Percentiles rank a stretch among this genome's conserved stretches.
Evolutionary conservation across 164 flowering plant genomes (phyloP).

Genomic region (Amborella trichopoda): DNA sequence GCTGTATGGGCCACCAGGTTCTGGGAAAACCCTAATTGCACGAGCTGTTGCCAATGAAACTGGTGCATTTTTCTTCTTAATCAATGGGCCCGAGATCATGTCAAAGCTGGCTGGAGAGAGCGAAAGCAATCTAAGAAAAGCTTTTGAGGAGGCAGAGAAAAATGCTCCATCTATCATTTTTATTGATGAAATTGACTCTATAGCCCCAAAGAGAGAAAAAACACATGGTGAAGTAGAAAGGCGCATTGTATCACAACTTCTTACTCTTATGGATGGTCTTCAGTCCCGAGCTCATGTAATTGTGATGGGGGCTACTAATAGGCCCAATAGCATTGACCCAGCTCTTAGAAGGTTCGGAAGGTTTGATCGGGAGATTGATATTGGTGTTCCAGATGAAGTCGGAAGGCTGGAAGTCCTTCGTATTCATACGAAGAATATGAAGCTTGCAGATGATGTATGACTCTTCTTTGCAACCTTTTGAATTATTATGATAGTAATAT

Average conservation of each 20-base stretch:
- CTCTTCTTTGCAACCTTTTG: too few species aligned
- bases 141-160: constrained; percentile 71
- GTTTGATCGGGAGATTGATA: constrained; percentile 61
- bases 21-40: constrained; percentile 85
- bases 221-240: constrained; percentile 74
- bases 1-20: constrained; percentile 90
- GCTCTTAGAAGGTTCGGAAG: constrained; percentile 65
- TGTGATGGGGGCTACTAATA: constrained; percentile 62
- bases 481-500: too few species aligned
- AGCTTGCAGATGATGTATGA: constrained; percentile 53
- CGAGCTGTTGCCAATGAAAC: constrained; percentile 92
- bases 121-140: constrained; percentile 82
- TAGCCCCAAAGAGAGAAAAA: constrained; percentile 69
- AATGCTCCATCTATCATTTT: constrained; percentile 63
- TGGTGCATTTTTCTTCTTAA: constrained; percentile 85
- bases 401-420: constrained; percentile 58
- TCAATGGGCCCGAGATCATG: constrained; percentile 90
- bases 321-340: constrained; percentile 63
- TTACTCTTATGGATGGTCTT: constrained; percentile 65
- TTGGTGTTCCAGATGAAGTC: constrained; percentile 63
- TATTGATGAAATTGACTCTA: constrained; percentile 57
- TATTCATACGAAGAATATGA: constrained; percentile 65
- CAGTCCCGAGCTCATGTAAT: constrained; percentile 53
- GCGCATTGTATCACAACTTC: constrained; percentile 58
- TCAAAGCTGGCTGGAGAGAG: constrained; percentile 89